Conservation (phyloP, 202 grass and related monocot genomes). For the Musa balbisiana region DNA sequence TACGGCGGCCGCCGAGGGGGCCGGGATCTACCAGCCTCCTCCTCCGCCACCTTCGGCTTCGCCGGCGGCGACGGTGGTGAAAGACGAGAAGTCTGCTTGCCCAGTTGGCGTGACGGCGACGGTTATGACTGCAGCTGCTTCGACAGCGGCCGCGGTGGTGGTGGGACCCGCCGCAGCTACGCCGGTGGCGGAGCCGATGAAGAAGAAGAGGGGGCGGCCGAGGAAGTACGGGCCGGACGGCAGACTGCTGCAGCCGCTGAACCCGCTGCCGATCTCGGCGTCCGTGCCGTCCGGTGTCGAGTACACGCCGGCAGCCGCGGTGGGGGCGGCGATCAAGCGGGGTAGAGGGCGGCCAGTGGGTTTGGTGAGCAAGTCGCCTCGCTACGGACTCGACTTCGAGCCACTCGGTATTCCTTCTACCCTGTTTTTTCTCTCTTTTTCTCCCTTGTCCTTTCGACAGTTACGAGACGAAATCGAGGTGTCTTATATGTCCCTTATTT, state of each 20-base stretch:
- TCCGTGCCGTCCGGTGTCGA: constrained; percentile 3
- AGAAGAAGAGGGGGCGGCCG: constrained; percentile 21
- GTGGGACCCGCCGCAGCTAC: neutral
- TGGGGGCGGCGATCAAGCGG: constrained; percentile 19
- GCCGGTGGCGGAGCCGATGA: neutral
- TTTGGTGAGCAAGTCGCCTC: constrained; percentile 8
- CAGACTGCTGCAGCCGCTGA: constrained; percentile 6
- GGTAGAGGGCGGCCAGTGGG: constrained; percentile 19
- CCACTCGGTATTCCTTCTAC: neutral
- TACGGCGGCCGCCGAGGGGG: neutral
- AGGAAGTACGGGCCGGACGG: constrained; percentile 22
- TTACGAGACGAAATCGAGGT: no score
- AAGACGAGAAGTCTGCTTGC: constrained; percentile 18
- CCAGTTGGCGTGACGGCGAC: constrained; percentile 3
- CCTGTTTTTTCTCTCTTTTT: neutral
- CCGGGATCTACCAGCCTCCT: constrained; percentile 6
- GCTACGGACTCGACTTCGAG: neutral
- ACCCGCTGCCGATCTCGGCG: constrained; percentile 12
- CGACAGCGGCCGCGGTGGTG: neutral
- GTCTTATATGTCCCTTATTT: neutral
- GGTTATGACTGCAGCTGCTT: neutral
- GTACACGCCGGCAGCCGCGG: constrained; percentile 4
- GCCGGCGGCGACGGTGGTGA: constrained; percentile 19
- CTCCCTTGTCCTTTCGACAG: neutral
- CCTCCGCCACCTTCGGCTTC: neutral